A percentile compares a stretch with the other conserved stretches of the same genome.
Conservation (phyloP, 129 eudicot genomes). For the Scalesia atractyloides region DNA sequence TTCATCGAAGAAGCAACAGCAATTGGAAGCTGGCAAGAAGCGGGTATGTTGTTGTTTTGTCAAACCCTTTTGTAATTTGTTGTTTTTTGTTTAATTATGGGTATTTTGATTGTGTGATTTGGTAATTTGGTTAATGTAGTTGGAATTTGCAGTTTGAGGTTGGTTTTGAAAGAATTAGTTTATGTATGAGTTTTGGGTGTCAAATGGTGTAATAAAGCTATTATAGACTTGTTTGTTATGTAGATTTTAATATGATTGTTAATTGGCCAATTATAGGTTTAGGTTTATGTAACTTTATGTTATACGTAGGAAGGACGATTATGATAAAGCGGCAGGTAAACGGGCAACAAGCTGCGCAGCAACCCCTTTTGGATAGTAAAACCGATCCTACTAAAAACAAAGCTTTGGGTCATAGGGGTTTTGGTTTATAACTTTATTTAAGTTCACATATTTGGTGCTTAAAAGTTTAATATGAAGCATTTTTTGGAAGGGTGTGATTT, state of each 20-base stretch:
- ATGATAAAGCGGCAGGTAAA: no score
- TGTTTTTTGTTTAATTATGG: slow-evolving; percentile 9
- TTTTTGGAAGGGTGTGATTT: neutral
- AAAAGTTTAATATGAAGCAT: neutral
- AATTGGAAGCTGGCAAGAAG: slow-evolving; percentile 84
- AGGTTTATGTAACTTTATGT: no score
- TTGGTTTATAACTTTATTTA: neutral
- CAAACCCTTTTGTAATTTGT: neutral
- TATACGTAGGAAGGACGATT: no score
- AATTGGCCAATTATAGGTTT: neutral
- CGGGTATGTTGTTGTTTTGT: slow-evolving; percentile 44
- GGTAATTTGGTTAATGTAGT: neutral
- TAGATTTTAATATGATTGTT: neutral
- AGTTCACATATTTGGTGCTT: neutral
- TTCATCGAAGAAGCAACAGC: slow-evolving; percentile 62
- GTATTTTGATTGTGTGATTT: neutral
- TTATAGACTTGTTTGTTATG: neutral
- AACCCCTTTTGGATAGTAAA: no score
- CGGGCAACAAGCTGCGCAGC: no score
- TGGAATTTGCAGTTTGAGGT: neutral
- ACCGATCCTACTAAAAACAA: no score
- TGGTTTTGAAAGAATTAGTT: neutral
- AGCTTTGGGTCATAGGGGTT: neutral
- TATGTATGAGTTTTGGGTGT: neutral
- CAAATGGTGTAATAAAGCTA: slow-evolving; percentile 7